Base-by-base conservation (phyloP, 352 stramenopile genomes). In the Globisporangium apiculatum region DNA sequence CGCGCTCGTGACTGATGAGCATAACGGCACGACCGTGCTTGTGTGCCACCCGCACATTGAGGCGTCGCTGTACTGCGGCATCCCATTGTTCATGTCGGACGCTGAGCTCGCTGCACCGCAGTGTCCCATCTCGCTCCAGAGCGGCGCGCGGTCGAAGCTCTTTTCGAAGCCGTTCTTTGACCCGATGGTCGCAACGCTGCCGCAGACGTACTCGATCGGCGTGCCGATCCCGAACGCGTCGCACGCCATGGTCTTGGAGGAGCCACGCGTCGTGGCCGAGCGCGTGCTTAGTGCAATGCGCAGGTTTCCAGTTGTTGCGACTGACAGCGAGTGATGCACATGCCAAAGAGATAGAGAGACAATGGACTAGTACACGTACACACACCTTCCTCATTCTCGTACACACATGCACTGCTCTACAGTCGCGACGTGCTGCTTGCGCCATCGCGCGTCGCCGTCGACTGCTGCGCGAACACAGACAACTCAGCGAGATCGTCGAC, bases 171-270 rank as follows among this genome's bases (percentile, higher is more conserved):
- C 60, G 7, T 40, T 57, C 50, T 65, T 65, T 31, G n/a, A 65
- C 8, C 11, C 9, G 45, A 45, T 83, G 1, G 49, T 54, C 0
- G 35, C 53, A 0, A 35, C 48, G 3, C 47, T 67, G n/a, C 67
- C 71, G 11, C 14, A 55, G 12, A 46, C 72, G 4, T 83, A 80
- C 58, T 57, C 7, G 5, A 54, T 69, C 7, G 48, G 50, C 15
- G n/a, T 9, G 6, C 55, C 65, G 3, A 57, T 84, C 7, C 47
- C 58, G 2, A 64, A 71, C 37, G 67, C 65, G 41, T 73, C 64
- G n/a, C 76, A 83, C 49, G 24, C 69, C 35, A 69, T 86, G 64
- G 52, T 83, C 0, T 66, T 83, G 55, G 73, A 86, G 57, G 42
- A 14, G 42, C 42, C 42, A 11, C 42, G 14, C 42, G 12, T 47